phyloP scores from a whole-genome alignment of 31 red algal species.

The Endocladia muricata region DNA sequence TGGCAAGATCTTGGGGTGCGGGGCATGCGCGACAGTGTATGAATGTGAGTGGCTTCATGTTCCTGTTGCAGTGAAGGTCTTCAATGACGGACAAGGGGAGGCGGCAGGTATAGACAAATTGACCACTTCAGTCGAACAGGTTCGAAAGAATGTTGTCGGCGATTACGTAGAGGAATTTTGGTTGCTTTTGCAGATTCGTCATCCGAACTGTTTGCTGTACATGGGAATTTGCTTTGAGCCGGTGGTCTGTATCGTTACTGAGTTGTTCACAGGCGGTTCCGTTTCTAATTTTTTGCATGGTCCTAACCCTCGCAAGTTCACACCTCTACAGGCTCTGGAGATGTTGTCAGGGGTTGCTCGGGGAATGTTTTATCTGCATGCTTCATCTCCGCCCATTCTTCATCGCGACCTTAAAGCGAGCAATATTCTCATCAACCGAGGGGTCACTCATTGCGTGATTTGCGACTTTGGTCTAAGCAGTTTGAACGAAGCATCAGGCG shows the following conservation, averaged over 20 bases:
- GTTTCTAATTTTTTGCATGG: slow-evolving; percentile 67
- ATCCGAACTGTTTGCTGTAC: slow-evolving; percentile 96
- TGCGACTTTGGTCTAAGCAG: slow-evolving; percentile 94
- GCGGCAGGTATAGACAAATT: slow-evolving; percentile 60
- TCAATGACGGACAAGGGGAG: slow-evolving; percentile 66
- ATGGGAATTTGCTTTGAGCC: slow-evolving; percentile 91
- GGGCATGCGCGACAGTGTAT: slow-evolving; percentile 87
- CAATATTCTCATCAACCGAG: slow-evolving; percentile 89
- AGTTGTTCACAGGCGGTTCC: slow-evolving; percentile 86
- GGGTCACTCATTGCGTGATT: slow-evolving; percentile 72
- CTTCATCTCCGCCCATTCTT: slow-evolving; percentile 77
- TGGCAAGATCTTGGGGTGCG: slow-evolving; percentile 75
- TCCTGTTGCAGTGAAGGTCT: slow-evolving; percentile 98
- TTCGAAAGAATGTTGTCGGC: slow-evolving; percentile 45
- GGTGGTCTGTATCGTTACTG: slow-evolving; percentile 94
- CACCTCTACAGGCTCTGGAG: slow-evolving; percentile 54
- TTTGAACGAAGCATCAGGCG: slow-evolving; percentile 35
- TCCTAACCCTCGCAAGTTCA: slow-evolving; percentile 48
- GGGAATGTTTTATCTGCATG: slow-evolving; percentile 96
- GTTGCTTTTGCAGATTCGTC: slow-evolving; percentile 83
- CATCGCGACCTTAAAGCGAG: slow-evolving; percentile 95
- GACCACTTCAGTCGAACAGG: slow-evolving; percentile 43
- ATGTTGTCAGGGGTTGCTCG: slow-evolving; percentile 84
- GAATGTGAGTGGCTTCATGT: slow-evolving; percentile 91
- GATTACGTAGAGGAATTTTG: slow-evolving; percentile 83